Conservation (phyloP, 495 filamentous ascomycete species). For the Neohortaea acidophila region DNA sequence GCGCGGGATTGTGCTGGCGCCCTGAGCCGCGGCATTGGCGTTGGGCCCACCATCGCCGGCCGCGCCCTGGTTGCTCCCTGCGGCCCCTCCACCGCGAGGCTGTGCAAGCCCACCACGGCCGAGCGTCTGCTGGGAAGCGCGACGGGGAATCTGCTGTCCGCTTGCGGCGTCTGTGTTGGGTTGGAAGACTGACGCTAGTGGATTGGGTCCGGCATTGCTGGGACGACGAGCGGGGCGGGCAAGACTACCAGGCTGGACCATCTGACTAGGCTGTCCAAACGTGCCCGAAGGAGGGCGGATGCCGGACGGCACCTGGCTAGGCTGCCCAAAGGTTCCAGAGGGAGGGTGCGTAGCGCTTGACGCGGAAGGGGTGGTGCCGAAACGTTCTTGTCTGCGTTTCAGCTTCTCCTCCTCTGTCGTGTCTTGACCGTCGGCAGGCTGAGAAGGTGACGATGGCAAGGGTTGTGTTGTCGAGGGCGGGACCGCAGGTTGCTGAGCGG, state of each 20-base stretch:
- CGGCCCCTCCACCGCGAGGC: no score
- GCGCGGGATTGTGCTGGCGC: no score
- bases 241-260: background rate
- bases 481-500: conserved; percentile 14
- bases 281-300: background rate
- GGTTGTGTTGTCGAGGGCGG: conserved; percentile 12
- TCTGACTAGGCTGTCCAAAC: conserved; percentile 13
- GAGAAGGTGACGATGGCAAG: background rate
- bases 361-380: conserved; percentile 2
- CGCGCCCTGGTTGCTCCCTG: no score
- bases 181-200: conserved; percentile 10
- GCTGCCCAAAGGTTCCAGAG: conserved; percentile 5
- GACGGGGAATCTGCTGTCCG: background rate
- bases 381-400: conserved; percentile 9
- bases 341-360: conserved; percentile 1
- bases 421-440: background rate
- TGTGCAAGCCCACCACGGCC: no score
- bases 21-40: no score
- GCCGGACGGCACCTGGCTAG: background rate
- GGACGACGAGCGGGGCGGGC: conserved; percentile 8
- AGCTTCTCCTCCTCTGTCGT: conserved; percentile 11
- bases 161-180: conserved; percentile 19
- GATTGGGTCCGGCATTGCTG: conserved; percentile 5
- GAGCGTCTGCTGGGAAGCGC: no score
- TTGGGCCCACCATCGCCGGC: no score